Evolutionary conservation across 2,329 filamentous ascomycete genomes (phyloP).

Genomic region (Nemania sp.): DNA sequence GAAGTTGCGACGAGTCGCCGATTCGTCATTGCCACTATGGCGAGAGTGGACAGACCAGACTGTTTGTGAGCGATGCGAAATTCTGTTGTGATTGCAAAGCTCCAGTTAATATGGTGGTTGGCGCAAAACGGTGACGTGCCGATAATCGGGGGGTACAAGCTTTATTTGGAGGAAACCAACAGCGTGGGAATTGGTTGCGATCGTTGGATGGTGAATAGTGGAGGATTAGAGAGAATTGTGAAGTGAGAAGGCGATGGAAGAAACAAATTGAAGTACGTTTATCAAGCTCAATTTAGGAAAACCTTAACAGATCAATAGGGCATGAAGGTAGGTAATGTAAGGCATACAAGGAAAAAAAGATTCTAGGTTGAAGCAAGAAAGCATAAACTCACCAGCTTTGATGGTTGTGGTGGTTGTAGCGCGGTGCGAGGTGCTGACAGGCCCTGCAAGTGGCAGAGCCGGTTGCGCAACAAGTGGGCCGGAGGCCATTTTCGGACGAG

Average conservation of each 20-base stretch:
- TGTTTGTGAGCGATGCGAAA: slow-evolving; percentile 46
- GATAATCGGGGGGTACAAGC: slow-evolving; percentile 38
- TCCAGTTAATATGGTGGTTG: slow-evolving; percentile 37
- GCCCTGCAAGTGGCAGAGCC: slow-evolving; percentile 34
- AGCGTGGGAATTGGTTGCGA: slow-evolving; percentile 3
- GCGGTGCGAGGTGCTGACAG: slow-evolving; percentile 27
- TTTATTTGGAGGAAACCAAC: slow-evolving; percentile 10
- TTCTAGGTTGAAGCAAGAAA: slow-evolving; percentile 30
- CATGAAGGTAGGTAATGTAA: neutral
- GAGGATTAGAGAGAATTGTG: neutral
- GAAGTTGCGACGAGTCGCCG: slow-evolving; percentile 44
- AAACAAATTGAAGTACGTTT: neutral
- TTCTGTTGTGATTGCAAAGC: slow-evolving; percentile 41
- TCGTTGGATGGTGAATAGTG: slow-evolving; percentile 1
- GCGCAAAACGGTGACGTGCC: slow-evolving; percentile 30
- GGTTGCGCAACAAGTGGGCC: slow-evolving; percentile 42
- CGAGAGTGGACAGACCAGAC: slow-evolving; percentile 48
- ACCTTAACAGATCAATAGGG: neutral
- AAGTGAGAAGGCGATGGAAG: neutral
- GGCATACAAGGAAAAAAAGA: slow-evolving; percentile 2
- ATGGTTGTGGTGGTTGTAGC: slow-evolving; percentile 39
- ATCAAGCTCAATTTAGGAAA: neutral
- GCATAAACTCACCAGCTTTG: slow-evolving; percentile 37
- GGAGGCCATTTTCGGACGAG: slow-evolving; percentile 37
- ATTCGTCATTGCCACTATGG: slow-evolving; percentile 52